These are phyloP conservation scores for Pichia sporocuriosa DNA, from an alignment of 805 yeast species.

Conservation along the genomic window DNA sequence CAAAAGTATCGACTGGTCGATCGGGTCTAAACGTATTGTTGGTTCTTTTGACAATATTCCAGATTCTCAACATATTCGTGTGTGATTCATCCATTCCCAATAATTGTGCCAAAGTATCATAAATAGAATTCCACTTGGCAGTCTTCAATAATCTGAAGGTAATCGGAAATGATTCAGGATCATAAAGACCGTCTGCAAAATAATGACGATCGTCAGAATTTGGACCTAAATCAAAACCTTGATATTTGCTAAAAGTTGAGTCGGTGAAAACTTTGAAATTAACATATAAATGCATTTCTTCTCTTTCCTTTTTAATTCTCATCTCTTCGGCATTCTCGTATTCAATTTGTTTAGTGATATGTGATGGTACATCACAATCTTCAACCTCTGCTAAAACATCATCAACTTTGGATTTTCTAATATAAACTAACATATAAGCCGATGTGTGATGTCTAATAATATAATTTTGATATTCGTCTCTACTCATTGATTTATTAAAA, in stretches of 20 bases:
- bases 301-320: conserved; percentile 48
- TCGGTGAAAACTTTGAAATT: conserved; percentile 51
- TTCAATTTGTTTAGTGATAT: conserved; percentile 59
- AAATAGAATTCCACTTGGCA: conserved; percentile 44
- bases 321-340: conserved; percentile 56
- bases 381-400: conserved; percentile 52
- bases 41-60: conserved; percentile 61
- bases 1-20: conserved; percentile 28
- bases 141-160: conserved; percentile 50
- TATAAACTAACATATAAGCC: conserved; percentile 95
- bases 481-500: conserved; percentile 43
- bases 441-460: conserved; percentile 77
- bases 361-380: conserved; percentile 55
- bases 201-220: conserved; percentile 41
- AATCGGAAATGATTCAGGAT: conserved; percentile 41
- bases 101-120: conserved; percentile 42
- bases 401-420: conserved; percentile 54
- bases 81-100: conserved; percentile 28
- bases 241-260: conserved; percentile 47
- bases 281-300: conserved; percentile 63
- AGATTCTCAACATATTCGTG: conserved; percentile 34
- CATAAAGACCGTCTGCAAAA: conserved; percentile 45
- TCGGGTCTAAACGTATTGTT: conserved; percentile 68
- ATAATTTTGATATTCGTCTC: conserved; percentile 57
- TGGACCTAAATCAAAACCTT: conserved; percentile 74